A percentile compares a stretch with the other conserved stretches of the same genome.
Evolutionary conservation across 2,329 filamentous ascomycete species (phyloP).

Genomic region (Passalora sequoiae): DNA sequence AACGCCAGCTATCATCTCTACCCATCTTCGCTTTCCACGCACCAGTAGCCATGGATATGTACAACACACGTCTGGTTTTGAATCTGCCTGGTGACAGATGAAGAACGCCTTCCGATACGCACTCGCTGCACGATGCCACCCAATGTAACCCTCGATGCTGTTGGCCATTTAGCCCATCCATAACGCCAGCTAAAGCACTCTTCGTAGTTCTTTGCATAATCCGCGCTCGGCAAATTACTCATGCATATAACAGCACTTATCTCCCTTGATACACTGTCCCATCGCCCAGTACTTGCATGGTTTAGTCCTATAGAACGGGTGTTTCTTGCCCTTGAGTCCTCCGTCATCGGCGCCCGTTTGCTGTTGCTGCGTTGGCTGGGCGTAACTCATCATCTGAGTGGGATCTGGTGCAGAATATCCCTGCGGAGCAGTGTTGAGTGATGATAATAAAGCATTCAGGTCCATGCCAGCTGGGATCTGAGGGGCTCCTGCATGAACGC

Average conservation of each 20-base stretch:
- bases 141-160: not conserved
- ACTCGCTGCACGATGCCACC: not conserved
- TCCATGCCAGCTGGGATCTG: conserved; percentile 19
- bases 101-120: not conserved
- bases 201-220: no score
- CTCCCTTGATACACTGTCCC: conserved; percentile 49
- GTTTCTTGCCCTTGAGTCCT: no score
- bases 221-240: conserved; percentile 17
- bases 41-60: no score
- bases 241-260: conserved; percentile 31
- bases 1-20: no score
- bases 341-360: conserved; percentile 15
- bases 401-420: conserved; percentile 5
- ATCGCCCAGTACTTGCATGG: conserved; percentile 51
- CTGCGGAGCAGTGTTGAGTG: conserved; percentile 15
- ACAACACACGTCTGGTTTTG: no score
- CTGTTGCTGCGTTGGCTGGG: conserved; percentile 18
- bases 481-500: conserved; percentile 11
- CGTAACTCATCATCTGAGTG: conserved; percentile 11
- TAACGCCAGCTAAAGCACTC: no score
- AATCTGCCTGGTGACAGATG: no score
- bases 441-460: conserved; percentile 30
- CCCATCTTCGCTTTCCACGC: no score
- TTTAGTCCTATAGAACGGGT: conserved; percentile 30
- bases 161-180: not conserved